A percentile compares a stretch with the other conserved stretches of the same genome.
phyloP scores from a whole-genome alignment of 208 protist species.

The Phytomonas sp. region DNA sequence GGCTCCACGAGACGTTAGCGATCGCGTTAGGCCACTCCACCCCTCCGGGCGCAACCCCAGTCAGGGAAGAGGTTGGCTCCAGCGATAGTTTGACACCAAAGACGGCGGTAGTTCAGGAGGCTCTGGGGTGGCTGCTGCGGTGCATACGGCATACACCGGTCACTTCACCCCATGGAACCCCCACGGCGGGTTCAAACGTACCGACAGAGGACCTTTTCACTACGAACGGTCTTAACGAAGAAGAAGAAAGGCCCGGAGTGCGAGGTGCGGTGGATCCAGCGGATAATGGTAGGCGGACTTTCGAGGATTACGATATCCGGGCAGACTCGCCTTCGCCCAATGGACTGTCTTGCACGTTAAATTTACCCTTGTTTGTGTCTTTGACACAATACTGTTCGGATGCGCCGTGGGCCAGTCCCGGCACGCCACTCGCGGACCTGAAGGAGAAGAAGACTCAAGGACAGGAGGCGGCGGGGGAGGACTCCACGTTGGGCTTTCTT shows the following conservation, averaged over 20 bases:
- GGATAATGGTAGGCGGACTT: neutral
- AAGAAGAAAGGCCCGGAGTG: neutral
- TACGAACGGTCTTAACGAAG: neutral
- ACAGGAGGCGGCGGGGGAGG: neutral
- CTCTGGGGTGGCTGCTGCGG: neutral
- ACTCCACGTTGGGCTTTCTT: neutral
- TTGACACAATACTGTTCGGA: slow-evolving; percentile 29
- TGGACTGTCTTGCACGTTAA: slow-evolving; percentile 4
- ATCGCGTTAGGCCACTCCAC: neutral
- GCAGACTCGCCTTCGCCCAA: neutral
- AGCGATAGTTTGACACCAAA: neutral
- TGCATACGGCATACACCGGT: neutral
- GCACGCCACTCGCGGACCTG: slow-evolving; percentile 9
- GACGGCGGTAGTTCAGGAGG: neutral
- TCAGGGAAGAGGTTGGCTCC: neutral
- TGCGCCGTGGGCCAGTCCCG: slow-evolving; percentile 17
- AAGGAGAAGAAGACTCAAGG: slow-evolving; percentile 13
- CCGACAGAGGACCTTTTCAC: neutral
- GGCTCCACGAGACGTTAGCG: slow-evolving; percentile 19
- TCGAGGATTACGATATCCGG: neutral
- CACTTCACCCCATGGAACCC: neutral
- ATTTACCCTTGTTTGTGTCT: slow-evolving; percentile 25
- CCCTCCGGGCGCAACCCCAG: neutral
- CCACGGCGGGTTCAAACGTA: neutral
- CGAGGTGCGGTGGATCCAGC: neutral